Percentiles rank a stretch among this genome's conserved stretches.
phyloP scores from a whole-genome alignment of 2,329 filamentous ascomycete species.

The Pseudogymnoascus sp. region DNA sequence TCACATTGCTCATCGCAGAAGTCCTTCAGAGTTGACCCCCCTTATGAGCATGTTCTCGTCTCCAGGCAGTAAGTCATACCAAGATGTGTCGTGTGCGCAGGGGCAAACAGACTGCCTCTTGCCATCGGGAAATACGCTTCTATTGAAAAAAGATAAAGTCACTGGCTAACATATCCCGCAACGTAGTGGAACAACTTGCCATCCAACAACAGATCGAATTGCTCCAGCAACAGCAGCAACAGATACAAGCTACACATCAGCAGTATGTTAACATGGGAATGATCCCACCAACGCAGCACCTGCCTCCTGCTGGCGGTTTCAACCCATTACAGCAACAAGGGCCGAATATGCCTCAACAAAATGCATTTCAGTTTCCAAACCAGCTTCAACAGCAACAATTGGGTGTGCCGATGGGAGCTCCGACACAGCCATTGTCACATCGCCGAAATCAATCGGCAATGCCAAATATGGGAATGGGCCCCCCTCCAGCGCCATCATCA shows the following conservation, averaged over 20 bases:
- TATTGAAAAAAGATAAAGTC: neutral
- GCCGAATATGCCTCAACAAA: conserved; percentile 69
- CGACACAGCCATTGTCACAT: conserved; percentile 75
- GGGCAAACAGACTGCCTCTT: neutral
- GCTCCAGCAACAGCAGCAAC: conserved; percentile 94
- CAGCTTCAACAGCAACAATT: conserved; percentile 66
- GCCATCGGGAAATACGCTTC: neutral
- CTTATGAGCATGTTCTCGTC: conserved; percentile 80
- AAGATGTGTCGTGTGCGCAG: conserved; percentile 11
- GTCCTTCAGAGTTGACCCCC: conserved; percentile 93
- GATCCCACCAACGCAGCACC: conserved; percentile 75
- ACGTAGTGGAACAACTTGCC: conserved; percentile 86
- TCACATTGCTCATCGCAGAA: conserved; percentile 94
- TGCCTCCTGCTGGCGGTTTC: conserved; percentile 64
- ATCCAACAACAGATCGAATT: conserved; percentile 98
- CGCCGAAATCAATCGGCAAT: conserved; percentile 97
- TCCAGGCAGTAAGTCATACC: conserved; percentile 51
- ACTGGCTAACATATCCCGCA: conserved; percentile 15
- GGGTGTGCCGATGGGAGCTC: conserved; percentile 66
- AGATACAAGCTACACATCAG: conserved; percentile 92
- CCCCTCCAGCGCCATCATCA: conserved; percentile 84
- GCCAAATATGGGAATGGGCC: conserved; percentile 84
- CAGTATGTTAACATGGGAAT: conserved; percentile 98
- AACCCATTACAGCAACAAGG: conserved; percentile 74
- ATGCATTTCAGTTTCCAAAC: conserved; percentile 81